Percentiles rank a stretch among this genome's conserved stretches.
Conservation (phyloP, 2,329 filamentous ascomycete genomes). For the Fusarium piperis region DNA sequence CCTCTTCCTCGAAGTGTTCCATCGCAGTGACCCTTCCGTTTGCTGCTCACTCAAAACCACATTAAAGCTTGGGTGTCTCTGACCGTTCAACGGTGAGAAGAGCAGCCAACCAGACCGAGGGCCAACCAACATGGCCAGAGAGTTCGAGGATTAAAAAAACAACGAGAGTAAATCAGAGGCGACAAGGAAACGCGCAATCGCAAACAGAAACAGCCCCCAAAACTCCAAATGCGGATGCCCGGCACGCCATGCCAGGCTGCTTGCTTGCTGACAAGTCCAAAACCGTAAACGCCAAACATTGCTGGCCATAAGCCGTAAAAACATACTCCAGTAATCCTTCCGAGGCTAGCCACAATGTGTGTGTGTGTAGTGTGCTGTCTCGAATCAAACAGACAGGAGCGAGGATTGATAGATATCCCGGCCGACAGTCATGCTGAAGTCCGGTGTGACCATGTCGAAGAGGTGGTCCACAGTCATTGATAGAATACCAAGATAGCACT, state of each 20-base stretch:
- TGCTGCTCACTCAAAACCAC: conserved; percentile 16
- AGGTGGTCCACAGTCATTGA: not conserved
- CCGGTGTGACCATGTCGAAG: conserved; percentile 5
- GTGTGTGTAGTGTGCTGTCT: conserved; percentile 20
- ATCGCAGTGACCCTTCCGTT: conserved; percentile 7
- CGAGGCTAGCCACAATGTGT: conserved; percentile 14
- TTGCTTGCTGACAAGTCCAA: conserved; percentile 28
- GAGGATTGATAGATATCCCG: conserved; percentile 15
- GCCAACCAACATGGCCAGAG: conserved; percentile 25
- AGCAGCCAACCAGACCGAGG: conserved; percentile 21
- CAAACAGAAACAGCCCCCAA: conserved; percentile 27
- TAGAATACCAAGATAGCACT: conserved; percentile 28
- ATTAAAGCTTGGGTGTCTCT: conserved; percentile 28
- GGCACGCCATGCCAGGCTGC: conserved; percentile 35
- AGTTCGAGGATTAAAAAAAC: conserved; percentile 32
- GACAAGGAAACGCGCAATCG: conserved; percentile 4
- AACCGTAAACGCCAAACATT: conserved; percentile 40
- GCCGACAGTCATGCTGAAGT: not conserved
- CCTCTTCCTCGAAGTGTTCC: conserved; percentile 10
- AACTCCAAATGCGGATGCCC: conserved; percentile 40
- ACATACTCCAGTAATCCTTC: conserved; percentile 22
- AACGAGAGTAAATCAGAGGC: conserved; percentile 24
- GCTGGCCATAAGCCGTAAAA: conserved; percentile 30
- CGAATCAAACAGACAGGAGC: conserved; percentile 30
- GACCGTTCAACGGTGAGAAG: conserved; percentile 41